These are phyloP conservation scores for Pholiota adiposa DNA, from an alignment of 1,284 basidiomycete species.

Conservation along the genomic window DNA sequence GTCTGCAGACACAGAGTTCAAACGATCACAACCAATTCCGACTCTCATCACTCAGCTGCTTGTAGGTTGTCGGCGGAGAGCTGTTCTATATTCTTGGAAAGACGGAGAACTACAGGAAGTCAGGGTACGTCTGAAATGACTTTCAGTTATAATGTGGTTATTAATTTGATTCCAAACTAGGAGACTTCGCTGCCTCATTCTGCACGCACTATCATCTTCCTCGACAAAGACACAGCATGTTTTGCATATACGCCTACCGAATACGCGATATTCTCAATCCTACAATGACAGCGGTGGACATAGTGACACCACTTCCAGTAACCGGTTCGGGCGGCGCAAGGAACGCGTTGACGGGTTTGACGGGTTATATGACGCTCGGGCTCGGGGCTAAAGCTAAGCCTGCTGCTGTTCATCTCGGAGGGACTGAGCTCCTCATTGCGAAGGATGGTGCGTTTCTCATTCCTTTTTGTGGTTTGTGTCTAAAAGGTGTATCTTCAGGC, in stretches of 20 bases:
- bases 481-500: constrained; percentile 46
- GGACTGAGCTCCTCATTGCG: constrained; percentile 74
- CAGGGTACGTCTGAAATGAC: constrained; percentile 53
- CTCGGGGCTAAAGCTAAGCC: constrained; percentile 77
- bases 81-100: constrained; percentile 87
- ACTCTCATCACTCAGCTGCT: constrained; percentile 77
- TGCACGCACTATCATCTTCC: constrained; percentile 74
- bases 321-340: constrained; percentile 57
- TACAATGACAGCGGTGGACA: constrained; percentile 62
- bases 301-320: constrained; percentile 52
- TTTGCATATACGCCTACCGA: constrained; percentile 81
- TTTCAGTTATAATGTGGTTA: constrained; percentile 5
- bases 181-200: constrained; percentile 87
- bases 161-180: constrained; percentile 44
- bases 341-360: constrained; percentile 78
- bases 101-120: constrained; percentile 81
- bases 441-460: constrained; percentile 73
- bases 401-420: constrained; percentile 60
- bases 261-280: constrained; percentile 75
- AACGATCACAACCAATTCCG: constrained; percentile 51
- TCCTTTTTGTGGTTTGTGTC: constrained; percentile 2
- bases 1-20: constrained; percentile 33
- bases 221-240: constrained; percentile 66
- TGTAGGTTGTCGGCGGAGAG: constrained; percentile 85
- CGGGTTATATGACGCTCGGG: constrained; percentile 89